phyloP scores from a whole-genome alignment of 495 filamentous ascomycete genomes.

The Lindgomyces ingoldianus region DNA sequence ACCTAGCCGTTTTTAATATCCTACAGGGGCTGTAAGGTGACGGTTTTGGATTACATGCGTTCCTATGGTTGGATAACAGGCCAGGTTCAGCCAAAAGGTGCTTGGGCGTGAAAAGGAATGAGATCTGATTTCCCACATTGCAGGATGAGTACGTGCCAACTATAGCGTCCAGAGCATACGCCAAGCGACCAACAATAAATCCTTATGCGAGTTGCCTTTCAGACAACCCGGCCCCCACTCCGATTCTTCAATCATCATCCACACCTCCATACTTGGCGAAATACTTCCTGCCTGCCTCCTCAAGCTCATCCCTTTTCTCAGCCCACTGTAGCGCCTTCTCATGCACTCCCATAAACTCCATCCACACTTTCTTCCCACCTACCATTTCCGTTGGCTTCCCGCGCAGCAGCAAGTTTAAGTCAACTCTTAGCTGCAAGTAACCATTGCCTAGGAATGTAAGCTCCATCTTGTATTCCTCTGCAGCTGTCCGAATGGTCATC shows the following conservation, averaged over 20 bases:
- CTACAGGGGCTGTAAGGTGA: no score
- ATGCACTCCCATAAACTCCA: conserved; percentile 30
- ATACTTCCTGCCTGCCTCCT: conserved; percentile 15
- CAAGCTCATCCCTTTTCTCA: conserved; percentile 15
- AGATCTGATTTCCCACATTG: no score
- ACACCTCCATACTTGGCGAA: conserved; percentile 9
- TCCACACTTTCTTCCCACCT: conserved; percentile 8
- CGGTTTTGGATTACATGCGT: no score
- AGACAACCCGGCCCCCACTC: not conserved
- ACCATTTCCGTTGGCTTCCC: conserved; percentile 23
- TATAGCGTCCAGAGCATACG: no score
- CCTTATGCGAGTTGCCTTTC: not conserved
- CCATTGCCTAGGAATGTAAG: conserved; percentile 28
- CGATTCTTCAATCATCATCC: conserved; percentile 5
- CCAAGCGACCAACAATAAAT: not conserved
- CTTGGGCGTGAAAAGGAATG: no score
- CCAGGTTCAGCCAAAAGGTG: no score
- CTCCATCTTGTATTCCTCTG: conserved; percentile 24
- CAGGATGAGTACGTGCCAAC: no score
- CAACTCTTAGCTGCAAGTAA: conserved; percentile 19
- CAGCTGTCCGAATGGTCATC: conserved; percentile 5
- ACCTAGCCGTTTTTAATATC: no score
- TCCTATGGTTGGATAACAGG: no score
- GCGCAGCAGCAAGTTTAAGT: conserved; percentile 25
- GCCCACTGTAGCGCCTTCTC: conserved; percentile 26